A percentile compares a stretch with the other conserved stretches of the same genome.
phyloP scores from a whole-genome alignment of 2,329 filamentous ascomycete species.

The Hypoxylon sp. region DNA sequence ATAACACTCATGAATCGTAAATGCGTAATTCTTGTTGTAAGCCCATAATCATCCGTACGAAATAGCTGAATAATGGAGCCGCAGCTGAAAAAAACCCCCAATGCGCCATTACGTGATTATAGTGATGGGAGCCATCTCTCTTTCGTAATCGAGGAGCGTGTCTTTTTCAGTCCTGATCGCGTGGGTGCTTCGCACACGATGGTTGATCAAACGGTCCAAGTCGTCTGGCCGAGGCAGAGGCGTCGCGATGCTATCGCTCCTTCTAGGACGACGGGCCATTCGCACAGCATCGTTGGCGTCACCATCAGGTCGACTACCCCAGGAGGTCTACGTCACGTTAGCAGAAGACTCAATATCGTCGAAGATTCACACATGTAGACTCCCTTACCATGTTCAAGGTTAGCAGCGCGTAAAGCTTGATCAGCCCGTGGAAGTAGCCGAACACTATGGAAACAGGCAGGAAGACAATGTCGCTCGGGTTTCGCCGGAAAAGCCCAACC shows the following conservation, averaged over 20 bases:
- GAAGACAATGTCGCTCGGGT: constrained; percentile 83
- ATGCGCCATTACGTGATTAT: constrained; percentile 35
- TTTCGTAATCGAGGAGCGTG: constrained; percentile 35
- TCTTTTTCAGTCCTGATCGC: constrained; percentile 45
- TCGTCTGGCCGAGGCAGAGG: constrained; percentile 51
- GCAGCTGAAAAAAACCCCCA: constrained; percentile 16
- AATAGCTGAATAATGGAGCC: constrained; percentile 31
- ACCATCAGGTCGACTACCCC: constrained; percentile 93
- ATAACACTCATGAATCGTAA: constrained; percentile 48
- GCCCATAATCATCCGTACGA: constrained; percentile 32
- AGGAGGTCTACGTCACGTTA: constrained; percentile 78
- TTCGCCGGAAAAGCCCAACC: constrained; percentile 84
- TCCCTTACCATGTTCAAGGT: constrained; percentile 83
- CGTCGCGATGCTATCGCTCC: constrained; percentile 54
- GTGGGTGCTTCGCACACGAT: constrained; percentile 33
- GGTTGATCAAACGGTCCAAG: constrained; percentile 45
- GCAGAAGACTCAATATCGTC: constrained; percentile 17
- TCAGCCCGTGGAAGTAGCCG: constrained; percentile 91
- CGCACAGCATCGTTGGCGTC: constrained; percentile 84
- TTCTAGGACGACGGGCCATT: constrained; percentile 65
- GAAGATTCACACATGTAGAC: background rate
- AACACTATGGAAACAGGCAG: constrained; percentile 89
- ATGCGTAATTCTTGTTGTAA: constrained; percentile 40
- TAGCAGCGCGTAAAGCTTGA: constrained; percentile 89
- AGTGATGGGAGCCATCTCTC: constrained; percentile 40